These are phyloP conservation scores for Alternaria consortialis DNA, from an alignment of 2,329 filamentous ascomycete species.

Conservation along the genomic window DNA sequence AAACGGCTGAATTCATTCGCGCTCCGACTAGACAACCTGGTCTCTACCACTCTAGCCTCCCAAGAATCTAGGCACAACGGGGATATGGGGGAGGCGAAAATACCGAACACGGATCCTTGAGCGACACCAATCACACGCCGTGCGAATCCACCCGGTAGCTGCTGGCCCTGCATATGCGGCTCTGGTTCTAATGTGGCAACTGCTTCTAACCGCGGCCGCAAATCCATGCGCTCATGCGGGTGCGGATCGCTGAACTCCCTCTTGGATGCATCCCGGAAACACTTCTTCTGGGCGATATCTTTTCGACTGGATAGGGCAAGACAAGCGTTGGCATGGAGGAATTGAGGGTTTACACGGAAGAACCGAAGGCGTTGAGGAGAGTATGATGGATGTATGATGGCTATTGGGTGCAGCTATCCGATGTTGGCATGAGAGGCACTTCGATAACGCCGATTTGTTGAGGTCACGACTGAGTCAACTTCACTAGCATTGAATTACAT, in stretches of 20 bases:
- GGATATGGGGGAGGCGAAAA: background rate
- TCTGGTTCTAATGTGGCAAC: constrained; percentile 8
- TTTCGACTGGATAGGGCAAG: background rate
- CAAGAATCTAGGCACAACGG: constrained; percentile 5
- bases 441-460: background rate
- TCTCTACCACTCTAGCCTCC: background rate
- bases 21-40: background rate
- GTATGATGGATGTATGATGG: background rate
- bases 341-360: background rate
- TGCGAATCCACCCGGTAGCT: constrained; percentile 11
- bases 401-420: background rate
- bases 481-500: background rate
- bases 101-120: background rate
- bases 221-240: constrained; percentile 5
- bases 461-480: background rate
- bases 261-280: constrained; percentile 4
- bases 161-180: constrained; percentile 12
- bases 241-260: background rate
- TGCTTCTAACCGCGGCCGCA: constrained; percentile 15
- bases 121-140: constrained; percentile 8
- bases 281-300: constrained; percentile 20
- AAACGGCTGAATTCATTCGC: background rate
- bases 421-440: background rate
- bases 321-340: background rate
- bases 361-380: background rate